Base-by-base conservation (phyloP, 352 stramenopile genomes). In the Discostella stelligera region DNA sequence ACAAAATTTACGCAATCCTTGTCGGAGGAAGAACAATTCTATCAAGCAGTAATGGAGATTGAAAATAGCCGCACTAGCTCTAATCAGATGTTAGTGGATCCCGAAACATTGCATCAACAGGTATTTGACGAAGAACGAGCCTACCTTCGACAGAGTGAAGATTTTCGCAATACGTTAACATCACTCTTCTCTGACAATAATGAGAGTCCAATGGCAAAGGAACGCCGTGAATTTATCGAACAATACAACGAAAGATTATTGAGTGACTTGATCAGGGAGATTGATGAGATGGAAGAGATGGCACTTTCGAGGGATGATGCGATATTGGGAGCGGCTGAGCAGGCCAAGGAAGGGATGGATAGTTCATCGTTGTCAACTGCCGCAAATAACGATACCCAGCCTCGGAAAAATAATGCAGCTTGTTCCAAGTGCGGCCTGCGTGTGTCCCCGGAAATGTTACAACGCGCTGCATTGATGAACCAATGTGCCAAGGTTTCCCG, bases 271-370 rank as follows among this genome's bases (percentile, higher is more conserved):
- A 64, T 81, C 59, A 70, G 56, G 49, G 66, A 81, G 10, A 77
- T 81, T 13, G 74, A 81, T 10, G 53, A 69, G 2, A 77, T 81
- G 56, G 74, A 77, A 23, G 50, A 68, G 9, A 64, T 58, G 44
- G 74, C 74, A n/a, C n/a, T 60, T 41, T 76, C 74, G 25, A 71
- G 60, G 53, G 74, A 81, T 49, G 74, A 81, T 30, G 74, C 74
- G 41, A 66, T 80, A n/a, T 16, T 25, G 41, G 32, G 53, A 41
- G 10, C 55, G n/a, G 11, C 23, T 39, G 61, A 50, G 7, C 32
- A 41, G 9, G 27, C 39, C 25, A 50, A 64, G 20, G 32, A 4
- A 25, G 20, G 6, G 53, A 46, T 18, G 53, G 53, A 3, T 14
- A 25, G 18, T 6, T 16, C 1, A 32, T 16, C 1, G n/a, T 27